Percentiles rank a stretch among this genome's conserved stretches.
Evolutionary conservation across 805 yeast genomes (phyloP).

Genomic region (Ascoidea asiatica): DNA sequence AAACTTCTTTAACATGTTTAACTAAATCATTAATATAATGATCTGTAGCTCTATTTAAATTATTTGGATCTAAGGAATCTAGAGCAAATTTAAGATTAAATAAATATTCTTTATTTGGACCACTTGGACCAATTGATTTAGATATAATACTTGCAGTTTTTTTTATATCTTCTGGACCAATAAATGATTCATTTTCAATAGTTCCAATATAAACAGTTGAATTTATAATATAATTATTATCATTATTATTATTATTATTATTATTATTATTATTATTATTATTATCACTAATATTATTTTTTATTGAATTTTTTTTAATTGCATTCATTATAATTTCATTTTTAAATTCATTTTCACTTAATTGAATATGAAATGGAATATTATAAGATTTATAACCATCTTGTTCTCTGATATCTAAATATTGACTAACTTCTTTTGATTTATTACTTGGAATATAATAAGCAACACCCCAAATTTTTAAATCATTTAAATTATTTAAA

Average conservation of each 20-base stretch:
- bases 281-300: conserved; percentile 22
- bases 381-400: conserved; percentile 71
- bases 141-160: conserved; percentile 51
- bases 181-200: conserved; percentile 63
- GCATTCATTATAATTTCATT: conserved; percentile 14
- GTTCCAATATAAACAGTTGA: conserved; percentile 78
- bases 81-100: conserved; percentile 28
- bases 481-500: conserved; percentile 20
- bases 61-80: conserved; percentile 26
- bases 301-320: conserved; percentile 17
- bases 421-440: conserved; percentile 47
- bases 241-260: conserved; percentile 22
- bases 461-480: conserved; percentile 68
- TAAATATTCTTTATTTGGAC: conserved; percentile 65
- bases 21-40: conserved; percentile 26
- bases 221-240: conserved; percentile 30
- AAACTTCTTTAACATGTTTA: conserved; percentile 14
- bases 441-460: conserved; percentile 60
- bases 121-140: conserved; percentile 62
- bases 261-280: conserved; percentile 23
- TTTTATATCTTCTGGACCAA: conserved; percentile 61
- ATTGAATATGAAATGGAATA: conserved; percentile 45
- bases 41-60: conserved; percentile 19
- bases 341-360: conserved; percentile 9
- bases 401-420: conserved; percentile 74